These are phyloP conservation scores for Oropetium thomaeum DNA, from an alignment of 176 grass and related monocot genomes.

Conservation along the genomic window DNA sequence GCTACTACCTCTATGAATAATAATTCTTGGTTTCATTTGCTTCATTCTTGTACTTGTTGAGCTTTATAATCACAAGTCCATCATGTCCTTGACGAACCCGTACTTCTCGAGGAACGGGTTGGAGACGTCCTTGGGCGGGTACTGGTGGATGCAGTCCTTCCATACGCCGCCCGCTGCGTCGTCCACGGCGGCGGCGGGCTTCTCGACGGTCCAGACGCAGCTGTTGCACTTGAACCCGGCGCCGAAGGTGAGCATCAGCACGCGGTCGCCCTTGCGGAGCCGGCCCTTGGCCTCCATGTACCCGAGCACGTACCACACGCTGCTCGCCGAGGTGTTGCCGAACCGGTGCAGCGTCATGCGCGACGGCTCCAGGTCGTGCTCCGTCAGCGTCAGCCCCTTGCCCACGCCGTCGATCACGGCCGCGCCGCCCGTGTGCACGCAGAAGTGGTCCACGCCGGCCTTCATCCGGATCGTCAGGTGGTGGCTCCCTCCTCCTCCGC, in stretches of 20 bases:
- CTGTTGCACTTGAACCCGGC: conserved; percentile 98
- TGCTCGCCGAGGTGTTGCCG: conserved; percentile 94
- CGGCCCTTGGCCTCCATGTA: conserved; percentile 90
- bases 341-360: conserved; percentile 93
- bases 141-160: conserved; percentile 59
- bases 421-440: conserved; percentile 73
- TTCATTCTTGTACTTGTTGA: not conserved
- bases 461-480: conserved; percentile 50
- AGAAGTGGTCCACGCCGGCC: conserved; percentile 77
- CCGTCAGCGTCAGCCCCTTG: conserved; percentile 53
- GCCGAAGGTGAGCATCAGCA: conserved; percentile 95
- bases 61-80: conserved; percentile 8
- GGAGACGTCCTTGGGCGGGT: conserved; percentile 61
- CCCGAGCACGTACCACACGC: conserved; percentile 77
- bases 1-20: too few species aligned
- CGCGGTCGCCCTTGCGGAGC: conserved; percentile 49
- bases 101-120: conserved; percentile 86
- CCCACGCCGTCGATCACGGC: conserved; percentile 86
- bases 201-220: conserved; percentile 73
- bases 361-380: conserved; percentile 71
- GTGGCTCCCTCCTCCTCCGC: not conserved
- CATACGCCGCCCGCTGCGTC: too few species aligned
- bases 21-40: too few species aligned
- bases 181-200: conserved; percentile 13
- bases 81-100: conserved; percentile 74